Percentiles rank a stretch among this genome's conserved stretches.
phyloP scores from a whole-genome alignment of 2,329 filamentous ascomycete genomes.

The Penicillium sp. region DNA sequence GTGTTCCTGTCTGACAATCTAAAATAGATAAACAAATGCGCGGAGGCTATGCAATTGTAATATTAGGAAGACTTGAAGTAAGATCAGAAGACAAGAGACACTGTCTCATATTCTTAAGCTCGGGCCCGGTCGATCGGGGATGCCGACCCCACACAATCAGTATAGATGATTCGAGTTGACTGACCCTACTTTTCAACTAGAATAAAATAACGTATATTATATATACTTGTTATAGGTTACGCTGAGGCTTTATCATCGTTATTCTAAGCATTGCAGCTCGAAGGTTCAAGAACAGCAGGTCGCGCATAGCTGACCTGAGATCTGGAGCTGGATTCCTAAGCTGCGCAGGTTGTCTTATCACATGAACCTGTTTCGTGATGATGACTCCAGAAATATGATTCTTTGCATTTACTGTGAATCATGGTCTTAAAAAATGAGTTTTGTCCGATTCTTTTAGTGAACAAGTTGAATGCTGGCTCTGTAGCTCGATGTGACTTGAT shows the following conservation, averaged over 20 bases:
- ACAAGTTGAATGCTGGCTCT: background rate
- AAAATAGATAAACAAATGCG: no score
- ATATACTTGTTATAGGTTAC: background rate
- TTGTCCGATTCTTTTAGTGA: background rate
- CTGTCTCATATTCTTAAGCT: background rate
- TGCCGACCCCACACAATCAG: background rate
- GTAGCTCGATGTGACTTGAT: background rate
- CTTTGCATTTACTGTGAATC: background rate
- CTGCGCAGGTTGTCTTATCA: background rate
- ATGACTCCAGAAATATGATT: background rate
- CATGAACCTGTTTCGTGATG: no score
- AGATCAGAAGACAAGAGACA: background rate
- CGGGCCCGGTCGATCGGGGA: background rate
- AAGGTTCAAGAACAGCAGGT: background rate
- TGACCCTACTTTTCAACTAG: no score
- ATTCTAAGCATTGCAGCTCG: no score
- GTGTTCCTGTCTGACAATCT: no score
- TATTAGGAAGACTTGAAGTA: no score
- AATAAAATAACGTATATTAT: background rate
- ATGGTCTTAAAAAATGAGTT: background rate
- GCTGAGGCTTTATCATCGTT: background rate
- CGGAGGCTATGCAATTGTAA: no score
- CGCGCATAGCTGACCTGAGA: background rate
- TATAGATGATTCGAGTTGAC: background rate
- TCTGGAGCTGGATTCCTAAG: background rate